These are phyloP conservation scores for Eimeria acervulina DNA, from an alignment of 169 alveolate species.

Conservation along the genomic window DNA sequence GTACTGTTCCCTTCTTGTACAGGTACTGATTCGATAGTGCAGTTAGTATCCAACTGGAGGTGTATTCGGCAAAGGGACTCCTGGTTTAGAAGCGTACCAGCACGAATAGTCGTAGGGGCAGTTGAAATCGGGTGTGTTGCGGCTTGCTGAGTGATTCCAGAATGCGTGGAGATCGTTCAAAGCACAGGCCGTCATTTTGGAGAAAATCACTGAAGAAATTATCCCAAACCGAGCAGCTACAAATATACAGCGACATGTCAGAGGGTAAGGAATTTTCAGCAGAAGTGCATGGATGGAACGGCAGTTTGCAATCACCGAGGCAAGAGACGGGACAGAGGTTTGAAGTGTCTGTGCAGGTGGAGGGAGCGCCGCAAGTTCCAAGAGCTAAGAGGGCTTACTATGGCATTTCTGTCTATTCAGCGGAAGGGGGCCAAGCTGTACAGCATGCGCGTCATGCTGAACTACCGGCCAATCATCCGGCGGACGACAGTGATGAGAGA, in stretches of 20 bases:
- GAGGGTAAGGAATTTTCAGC: constrained; percentile 67
- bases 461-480: constrained; percentile 84
- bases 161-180: constrained; percentile 75
- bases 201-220: constrained; percentile 31
- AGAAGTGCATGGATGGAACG: background rate
- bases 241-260: constrained; percentile 71
- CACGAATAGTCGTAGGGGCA: background rate
- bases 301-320: background rate
- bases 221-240: constrained; percentile 82
- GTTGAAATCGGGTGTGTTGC: background rate
- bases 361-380: constrained; percentile 80
- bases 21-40: constrained; percentile 35
- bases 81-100: background rate
- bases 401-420: constrained; percentile 86
- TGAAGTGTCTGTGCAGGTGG: constrained; percentile 70
- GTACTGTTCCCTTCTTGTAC: constrained; percentile 74
- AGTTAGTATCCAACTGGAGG: background rate
- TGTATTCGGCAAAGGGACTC: background rate
- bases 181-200: constrained; percentile 79
- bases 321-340: background rate
- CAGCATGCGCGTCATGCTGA: constrained; percentile 86
- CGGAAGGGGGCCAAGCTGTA: constrained; percentile 89
- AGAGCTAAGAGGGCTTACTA: constrained; percentile 82
- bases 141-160: constrained; percentile 58
- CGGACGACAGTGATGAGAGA: constrained; percentile 86